Evolutionary conservation across 108 stramenopile genomes (phyloP).

Genomic region (Seminavis robusta): DNA sequence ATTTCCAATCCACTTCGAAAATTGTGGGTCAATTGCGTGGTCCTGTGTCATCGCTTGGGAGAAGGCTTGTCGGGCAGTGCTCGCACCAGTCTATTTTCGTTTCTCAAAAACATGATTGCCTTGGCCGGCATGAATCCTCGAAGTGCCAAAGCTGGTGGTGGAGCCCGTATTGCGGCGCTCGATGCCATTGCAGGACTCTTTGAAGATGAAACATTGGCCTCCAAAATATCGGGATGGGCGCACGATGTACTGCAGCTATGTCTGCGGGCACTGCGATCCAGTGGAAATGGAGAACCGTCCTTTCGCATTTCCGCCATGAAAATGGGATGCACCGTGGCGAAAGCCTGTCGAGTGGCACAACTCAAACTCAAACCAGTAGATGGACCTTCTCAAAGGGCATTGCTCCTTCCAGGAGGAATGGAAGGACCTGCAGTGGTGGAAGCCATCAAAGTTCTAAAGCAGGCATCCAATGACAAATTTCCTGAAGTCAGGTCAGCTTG

Average conservation of each 20-base stretch:
- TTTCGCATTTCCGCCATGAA: conserved; percentile 65
- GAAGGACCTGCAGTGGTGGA: conserved; percentile 70
- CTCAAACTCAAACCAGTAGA: conserved; percentile 17
- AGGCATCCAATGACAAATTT: conserved; percentile 61
- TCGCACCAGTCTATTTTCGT: conserved; percentile 56
- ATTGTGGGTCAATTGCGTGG: conserved; percentile 78
- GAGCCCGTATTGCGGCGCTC: conserved; percentile 70
- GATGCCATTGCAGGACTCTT: conserved; percentile 60
- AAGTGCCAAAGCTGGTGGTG: conserved; percentile 65
- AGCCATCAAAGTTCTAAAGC: conserved; percentile 59
- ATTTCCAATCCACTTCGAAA: conserved; percentile 65
- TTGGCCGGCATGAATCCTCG: conserved; percentile 69
- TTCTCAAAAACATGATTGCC: conserved; percentile 69
- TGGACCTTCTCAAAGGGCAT: background rate
- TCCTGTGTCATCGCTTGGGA: conserved; percentile 66
- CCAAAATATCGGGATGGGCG: conserved; percentile 60
- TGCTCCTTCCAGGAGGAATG: conserved; percentile 56
- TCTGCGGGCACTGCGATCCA: conserved; percentile 59
- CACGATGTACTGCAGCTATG: conserved; percentile 64
- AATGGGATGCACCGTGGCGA: conserved; percentile 45
- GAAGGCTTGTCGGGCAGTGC: conserved; percentile 60
- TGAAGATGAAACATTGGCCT: conserved; percentile 34
- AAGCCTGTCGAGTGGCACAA: conserved; percentile 56
- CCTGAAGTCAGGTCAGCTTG: conserved; percentile 71
- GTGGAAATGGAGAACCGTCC: conserved; percentile 66